Percentiles rank a stretch among this genome's conserved stretches.
Evolutionary conservation across 192 early-diverging fungal species (phyloP).

Genomic region (Phycomyces nitens): DNA sequence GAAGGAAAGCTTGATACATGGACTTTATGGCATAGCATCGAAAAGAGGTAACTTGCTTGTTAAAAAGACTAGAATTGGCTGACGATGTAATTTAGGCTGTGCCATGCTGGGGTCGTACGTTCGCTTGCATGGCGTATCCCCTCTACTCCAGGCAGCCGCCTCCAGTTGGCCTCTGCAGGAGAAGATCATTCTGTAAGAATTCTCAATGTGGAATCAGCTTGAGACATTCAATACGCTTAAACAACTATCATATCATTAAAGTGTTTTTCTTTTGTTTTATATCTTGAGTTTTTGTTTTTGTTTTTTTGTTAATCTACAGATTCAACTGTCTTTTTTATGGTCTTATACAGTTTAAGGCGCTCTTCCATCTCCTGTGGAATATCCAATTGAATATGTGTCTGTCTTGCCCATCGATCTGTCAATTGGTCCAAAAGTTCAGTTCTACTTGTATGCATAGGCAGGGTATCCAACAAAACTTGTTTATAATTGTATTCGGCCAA

Average conservation of each 20-base stretch:
- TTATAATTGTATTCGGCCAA: conserved; percentile 12
- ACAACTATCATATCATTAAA: background rate
- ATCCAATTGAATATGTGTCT: conserved; percentile 16
- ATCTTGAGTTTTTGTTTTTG: conserved; percentile 1
- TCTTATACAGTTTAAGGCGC: conserved; percentile 25
- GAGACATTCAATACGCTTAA: background rate
- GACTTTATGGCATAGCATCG: conserved; percentile 37
- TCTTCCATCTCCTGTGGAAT: conserved; percentile 19
- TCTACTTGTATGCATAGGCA: background rate
- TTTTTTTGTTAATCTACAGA: conserved; percentile 10
- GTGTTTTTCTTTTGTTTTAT: background rate
- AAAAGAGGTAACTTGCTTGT: conserved; percentile 43
- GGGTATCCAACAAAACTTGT: background rate
- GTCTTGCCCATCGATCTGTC: conserved; percentile 12
- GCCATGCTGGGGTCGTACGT: conserved; percentile 55
- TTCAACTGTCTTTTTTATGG: conserved; percentile 23
- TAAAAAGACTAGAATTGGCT: background rate
- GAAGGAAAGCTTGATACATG: conserved; percentile 25
- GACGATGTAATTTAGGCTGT: conserved; percentile 29
- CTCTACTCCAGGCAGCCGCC: conserved; percentile 8
- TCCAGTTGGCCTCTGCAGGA: conserved; percentile 65
- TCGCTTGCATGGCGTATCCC: conserved; percentile 64
- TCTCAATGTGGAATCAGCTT: conserved; percentile 41
- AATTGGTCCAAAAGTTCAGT: conserved; percentile 2
- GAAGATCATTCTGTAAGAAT: conserved; percentile 76